Percentiles rank a stretch among this genome's conserved stretches.
Evolutionary conservation across 306 rosid species (phyloP).

Genomic region (Carpinus viminea): DNA sequence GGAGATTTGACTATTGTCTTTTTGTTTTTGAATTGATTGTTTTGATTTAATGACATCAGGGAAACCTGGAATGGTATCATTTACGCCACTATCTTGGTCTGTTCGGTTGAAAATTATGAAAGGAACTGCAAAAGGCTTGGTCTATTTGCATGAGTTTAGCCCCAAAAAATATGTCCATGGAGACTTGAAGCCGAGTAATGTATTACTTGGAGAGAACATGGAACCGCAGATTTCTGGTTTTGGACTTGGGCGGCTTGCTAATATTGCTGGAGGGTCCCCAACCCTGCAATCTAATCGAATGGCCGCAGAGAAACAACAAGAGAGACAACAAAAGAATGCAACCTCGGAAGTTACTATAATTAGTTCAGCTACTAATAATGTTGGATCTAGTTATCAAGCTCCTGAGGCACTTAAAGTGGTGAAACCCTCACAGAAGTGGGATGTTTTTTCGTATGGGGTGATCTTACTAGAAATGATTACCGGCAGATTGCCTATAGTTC

Average conservation of each 20-base stretch:
- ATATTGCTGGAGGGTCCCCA: conserved; percentile 87
- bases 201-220: conserved; percentile 82
- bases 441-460: conserved; percentile 89
- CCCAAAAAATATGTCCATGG: conserved; percentile 98
- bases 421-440: conserved; percentile 99
- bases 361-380: conserved; percentile 27
- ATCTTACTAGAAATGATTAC: conserved; percentile 83
- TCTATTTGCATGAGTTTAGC: conserved; percentile 86
- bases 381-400: conserved; percentile 74
- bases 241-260: conserved; percentile 94
- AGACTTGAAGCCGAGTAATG: conserved; percentile 78
- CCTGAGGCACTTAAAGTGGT: conserved; percentile 85
- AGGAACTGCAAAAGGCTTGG: conserved; percentile 84
- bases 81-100: conserved; percentile 68
- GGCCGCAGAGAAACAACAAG: conserved; percentile 57
- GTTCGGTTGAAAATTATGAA: conserved; percentile 68
- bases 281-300: conserved; percentile 70
- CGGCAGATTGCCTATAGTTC: conserved; percentile 75
- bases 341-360: conserved; percentile 46
- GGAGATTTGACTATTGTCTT: conserved; percentile 6
- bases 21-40: conserved; percentile 33
- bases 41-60: conserved; percentile 47
- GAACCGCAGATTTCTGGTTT: conserved; percentile 82
- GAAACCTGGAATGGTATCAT: conserved; percentile 62
- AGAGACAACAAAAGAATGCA: conserved; percentile 56